These are phyloP conservation scores for Trifolium repens DNA, from an alignment of 306 rosid species.

Conservation along the genomic window DNA sequence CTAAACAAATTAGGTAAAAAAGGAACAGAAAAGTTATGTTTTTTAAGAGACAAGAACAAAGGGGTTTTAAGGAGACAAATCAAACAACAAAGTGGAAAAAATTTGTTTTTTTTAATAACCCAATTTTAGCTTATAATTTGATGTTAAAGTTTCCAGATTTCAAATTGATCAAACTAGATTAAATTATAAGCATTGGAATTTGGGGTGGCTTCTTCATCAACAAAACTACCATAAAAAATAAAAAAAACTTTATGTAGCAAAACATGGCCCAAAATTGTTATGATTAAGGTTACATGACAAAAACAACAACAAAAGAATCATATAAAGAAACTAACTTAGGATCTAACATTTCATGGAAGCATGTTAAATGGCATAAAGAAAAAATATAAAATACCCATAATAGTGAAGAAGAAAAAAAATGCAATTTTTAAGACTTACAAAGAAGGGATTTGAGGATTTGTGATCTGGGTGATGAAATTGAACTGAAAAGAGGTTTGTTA, in stretches of 20 bases:
- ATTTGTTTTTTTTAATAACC: background rate
- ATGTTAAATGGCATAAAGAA: slow-evolving; percentile 15
- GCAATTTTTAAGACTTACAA: slow-evolving; percentile 52
- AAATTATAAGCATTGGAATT: slow-evolving; percentile 24
- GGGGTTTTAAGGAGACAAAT: background rate
- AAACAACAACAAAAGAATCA: background rate
- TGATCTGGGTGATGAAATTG: background rate
- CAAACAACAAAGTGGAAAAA: slow-evolving; percentile 7
- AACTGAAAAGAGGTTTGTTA: background rate
- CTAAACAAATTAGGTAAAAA: background rate
- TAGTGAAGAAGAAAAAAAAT: background rate
- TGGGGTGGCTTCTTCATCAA: slow-evolving; percentile 32
- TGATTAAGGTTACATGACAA: slow-evolving; percentile 7
- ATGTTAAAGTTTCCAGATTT: background rate
- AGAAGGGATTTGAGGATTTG: slow-evolving; percentile 3
- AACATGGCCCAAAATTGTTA: slow-evolving; percentile 2
- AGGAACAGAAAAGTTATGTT: background rate
- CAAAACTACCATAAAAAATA: slow-evolving; percentile 45
- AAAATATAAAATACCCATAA: slow-evolving; percentile 15
- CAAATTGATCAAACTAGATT: slow-evolving; percentile 20
- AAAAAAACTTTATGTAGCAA: slow-evolving; percentile 12
- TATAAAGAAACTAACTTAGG: slow-evolving; percentile 13
- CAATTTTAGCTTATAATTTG: slow-evolving; percentile 13
- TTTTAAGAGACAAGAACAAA: slow-evolving; percentile 3
- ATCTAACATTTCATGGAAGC: slow-evolving; percentile 49